Base-by-base conservation (phyloP, 345 rosid genomes). In the Gossypium mustelinum region DNA sequence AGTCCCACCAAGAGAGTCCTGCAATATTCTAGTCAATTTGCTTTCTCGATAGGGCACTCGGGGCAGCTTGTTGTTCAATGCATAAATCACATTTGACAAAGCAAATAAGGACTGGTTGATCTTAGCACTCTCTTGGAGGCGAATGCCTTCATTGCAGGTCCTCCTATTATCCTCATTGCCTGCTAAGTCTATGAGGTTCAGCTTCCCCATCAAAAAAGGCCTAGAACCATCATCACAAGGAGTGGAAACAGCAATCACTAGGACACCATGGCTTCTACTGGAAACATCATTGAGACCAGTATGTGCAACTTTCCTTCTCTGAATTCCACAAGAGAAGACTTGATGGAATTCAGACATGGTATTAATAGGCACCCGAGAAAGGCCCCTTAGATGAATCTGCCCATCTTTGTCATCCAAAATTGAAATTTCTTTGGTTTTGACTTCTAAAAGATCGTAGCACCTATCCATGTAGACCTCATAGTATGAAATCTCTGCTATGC, bases 111-210 rank as follows among this genome's bases (percentile, higher is more conserved):
- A 93, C 72, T 90, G 91, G 64, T 91, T 93, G 70, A 95, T 95
- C 84, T 95, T 95, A 57, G 89, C 89, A 75, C 98, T 91, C 85
- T 95, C 98, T 80, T 78, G 92, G 0, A 91, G 82, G 75, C 99
- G 94, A 65, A 89, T 79, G 72, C 98, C 99, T 80, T 91, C 94
- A 75, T 93, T 95, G 76, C 89, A 83, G 48, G 92, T 95, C 84
- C 89, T 90, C 59, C 93, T 85, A 62, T 95, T 93, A 82, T 95
- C 98, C 86, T 95, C 98, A 47, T 90, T 95, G 54, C 99, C 98
- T 63, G 98, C 99, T 48, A 95, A 88, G 79, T 95, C 99, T 75
- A 95, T 90, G 73, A 95, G 91, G 81, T 93, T 95, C 65, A 95
- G 83, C 84, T 95, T 95, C 70, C 98, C 98, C 70, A 74, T 75